Conservation (phyloP, 1,284 basidiomycete species). For the Apiotrichum sp. region DNA sequence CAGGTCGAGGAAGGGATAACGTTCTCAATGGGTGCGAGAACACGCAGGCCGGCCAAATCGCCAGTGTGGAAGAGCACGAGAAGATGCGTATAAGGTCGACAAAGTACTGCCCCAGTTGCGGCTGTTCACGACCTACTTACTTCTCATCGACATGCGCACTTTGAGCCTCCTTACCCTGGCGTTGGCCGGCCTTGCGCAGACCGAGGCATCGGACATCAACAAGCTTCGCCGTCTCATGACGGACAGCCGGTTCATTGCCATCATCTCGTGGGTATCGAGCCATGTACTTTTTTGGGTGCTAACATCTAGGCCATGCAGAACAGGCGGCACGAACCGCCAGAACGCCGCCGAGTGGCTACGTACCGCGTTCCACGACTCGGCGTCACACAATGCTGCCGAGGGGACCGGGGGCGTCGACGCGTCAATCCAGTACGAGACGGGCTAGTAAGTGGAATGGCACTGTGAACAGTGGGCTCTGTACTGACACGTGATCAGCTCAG, state of each 20-base stretch:
- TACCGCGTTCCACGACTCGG: conserved; percentile 18
- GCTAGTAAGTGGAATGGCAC: conserved; percentile 1
- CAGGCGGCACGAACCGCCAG: conserved; percentile 11
- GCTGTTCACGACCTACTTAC: too few relatives aligned
- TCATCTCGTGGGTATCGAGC: neutral
- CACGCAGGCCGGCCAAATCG: too few relatives aligned
- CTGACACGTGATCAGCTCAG: neutral
- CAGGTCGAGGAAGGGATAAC: too few relatives aligned
- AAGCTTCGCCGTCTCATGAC: conserved; percentile 13
- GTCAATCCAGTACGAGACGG: conserved; percentile 16
- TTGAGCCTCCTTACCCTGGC: neutral
- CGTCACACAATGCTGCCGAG: conserved; percentile 9
- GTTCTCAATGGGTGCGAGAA: too few relatives aligned
- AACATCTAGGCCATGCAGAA: conserved; percentile 29
- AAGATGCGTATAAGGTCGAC: too few relatives aligned
- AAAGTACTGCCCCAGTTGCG: too few relatives aligned
- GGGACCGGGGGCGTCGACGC: conserved; percentile 20
- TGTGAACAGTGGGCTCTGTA: neutral
- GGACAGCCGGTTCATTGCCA: conserved; percentile 9
- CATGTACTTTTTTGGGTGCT: neutral
- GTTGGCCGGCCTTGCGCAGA: neutral
- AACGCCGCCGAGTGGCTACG: conserved; percentile 19
- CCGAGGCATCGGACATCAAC: neutral
- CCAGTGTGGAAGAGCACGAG: too few relatives aligned
- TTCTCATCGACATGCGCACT: neutral